These are phyloP conservation scores for Caloboletus inedulis DNA, from an alignment of 1,284 basidiomycete genomes.

Conservation along the genomic window DNA sequence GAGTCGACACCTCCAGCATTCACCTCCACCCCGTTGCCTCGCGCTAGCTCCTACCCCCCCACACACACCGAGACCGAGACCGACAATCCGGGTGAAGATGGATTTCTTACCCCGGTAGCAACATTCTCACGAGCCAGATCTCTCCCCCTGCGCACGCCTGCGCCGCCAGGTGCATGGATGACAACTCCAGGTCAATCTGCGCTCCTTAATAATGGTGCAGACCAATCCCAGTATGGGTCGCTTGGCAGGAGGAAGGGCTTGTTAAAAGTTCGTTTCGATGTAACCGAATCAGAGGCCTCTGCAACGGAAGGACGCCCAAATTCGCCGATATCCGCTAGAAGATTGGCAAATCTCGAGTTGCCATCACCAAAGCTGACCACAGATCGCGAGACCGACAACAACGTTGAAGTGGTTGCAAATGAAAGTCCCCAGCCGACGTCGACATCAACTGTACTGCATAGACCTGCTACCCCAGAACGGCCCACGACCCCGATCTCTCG, in stretches of 20 bases:
- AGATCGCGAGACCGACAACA: background rate
- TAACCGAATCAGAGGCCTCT: conserved; percentile 39
- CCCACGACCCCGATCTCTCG: conserved; percentile 22
- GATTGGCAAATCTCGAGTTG: conserved; percentile 24
- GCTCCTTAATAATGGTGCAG: conserved; percentile 13
- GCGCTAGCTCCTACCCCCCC: conserved; percentile 27
- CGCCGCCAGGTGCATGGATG: conserved; percentile 68
- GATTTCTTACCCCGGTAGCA: conserved; percentile 42
- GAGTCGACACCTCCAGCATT: conserved; percentile 34
- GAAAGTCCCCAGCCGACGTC: background rate
- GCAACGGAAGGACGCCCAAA: conserved; percentile 35
- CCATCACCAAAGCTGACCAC: conserved; percentile 5
- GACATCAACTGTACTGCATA: conserved; percentile 1
- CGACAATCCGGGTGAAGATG: conserved; percentile 26
- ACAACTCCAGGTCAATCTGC: conserved; percentile 50
- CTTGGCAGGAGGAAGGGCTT: conserved; percentile 37
- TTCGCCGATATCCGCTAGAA: conserved; percentile 31
- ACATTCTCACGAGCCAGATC: conserved; percentile 44
- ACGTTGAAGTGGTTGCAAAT: conserved; percentile 1
- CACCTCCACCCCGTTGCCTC: conserved; percentile 27
- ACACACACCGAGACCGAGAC: conserved; percentile 14
- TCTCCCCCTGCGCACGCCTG: conserved; percentile 56
- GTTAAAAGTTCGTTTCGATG: conserved; percentile 68
- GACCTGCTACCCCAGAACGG: conserved; percentile 19
- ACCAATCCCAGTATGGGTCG: conserved; percentile 34